Evolutionary conservation across 164 flowering plant genomes (phyloP).

Genomic region (Liriodendron chinense): DNA sequence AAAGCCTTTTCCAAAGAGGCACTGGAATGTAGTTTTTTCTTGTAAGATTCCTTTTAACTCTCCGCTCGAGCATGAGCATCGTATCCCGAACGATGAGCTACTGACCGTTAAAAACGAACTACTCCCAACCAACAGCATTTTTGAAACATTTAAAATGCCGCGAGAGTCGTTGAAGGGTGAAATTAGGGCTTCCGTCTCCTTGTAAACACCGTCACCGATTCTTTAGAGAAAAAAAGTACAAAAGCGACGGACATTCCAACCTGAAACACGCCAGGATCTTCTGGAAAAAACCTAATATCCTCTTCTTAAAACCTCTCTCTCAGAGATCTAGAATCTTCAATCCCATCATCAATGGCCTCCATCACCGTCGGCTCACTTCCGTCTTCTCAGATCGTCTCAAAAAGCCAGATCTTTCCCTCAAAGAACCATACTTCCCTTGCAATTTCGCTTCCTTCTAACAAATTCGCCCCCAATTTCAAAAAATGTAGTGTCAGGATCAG

Average conservation of each 20-base stretch:
- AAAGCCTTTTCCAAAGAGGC: no score
- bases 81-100: no score
- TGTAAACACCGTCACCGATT: constrained; percentile 1
- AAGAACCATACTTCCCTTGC: constrained; percentile 19
- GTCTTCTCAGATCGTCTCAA: constrained; percentile 15
- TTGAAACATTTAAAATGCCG: background rate
- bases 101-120: background rate
- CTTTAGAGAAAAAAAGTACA: background rate
- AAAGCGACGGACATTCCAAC: constrained; percentile 5
- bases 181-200: background rate
- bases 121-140: background rate
- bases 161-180: background rate
- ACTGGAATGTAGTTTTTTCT: no score
- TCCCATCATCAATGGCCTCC: constrained; percentile 28
- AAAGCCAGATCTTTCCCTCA: constrained; percentile 6
- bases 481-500: constrained; percentile 12
- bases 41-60: no score
- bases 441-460: background rate
- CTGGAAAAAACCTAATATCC: background rate
- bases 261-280: background rate
- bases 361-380: constrained; percentile 19
- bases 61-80: no score
- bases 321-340: background rate
- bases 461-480: constrained; percentile 7
- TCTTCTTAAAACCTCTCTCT: background rate